A percentile compares a stretch with the other conserved stretches of the same genome.
phyloP scores from a whole-genome alignment of 202 grass and related monocot species.

The Hordeum pubiflorum region DNA sequence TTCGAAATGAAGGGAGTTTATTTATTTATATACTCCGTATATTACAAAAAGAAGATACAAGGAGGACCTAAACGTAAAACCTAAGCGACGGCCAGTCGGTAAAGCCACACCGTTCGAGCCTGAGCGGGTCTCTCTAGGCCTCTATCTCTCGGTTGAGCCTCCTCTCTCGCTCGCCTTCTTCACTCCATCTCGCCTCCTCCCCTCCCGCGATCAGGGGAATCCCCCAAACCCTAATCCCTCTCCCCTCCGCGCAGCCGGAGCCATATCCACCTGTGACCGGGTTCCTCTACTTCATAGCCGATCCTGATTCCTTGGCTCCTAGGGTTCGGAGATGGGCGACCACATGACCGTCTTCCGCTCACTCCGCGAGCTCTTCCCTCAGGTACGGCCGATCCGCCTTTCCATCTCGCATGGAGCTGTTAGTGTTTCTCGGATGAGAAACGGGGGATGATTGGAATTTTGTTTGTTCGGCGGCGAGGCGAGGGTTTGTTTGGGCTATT shows the following conservation, averaged over 20 bases:
- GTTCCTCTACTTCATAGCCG: neutral
- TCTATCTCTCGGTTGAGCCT: neutral
- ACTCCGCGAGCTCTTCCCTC: conserved; percentile 55
- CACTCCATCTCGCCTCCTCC: neutral
- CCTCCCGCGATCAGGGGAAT: conserved; percentile 9
- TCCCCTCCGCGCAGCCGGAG: neutral
- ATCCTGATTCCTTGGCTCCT: neutral
- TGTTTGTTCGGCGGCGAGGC: neutral
- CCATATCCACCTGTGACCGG: neutral
- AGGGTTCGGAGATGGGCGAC: conserved; percentile 37
- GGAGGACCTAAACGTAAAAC: conserved; percentile 2
- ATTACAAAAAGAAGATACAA: neutral
- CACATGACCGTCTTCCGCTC: conserved; percentile 50
- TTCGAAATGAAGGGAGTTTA: no score
- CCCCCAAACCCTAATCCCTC: conserved; percentile 30
- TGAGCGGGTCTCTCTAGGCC: neutral
- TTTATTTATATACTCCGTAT: no score
- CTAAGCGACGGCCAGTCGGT: neutral
- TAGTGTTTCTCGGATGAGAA: neutral
- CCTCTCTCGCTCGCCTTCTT: neutral
- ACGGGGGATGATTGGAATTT: neutral
- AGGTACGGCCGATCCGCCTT: conserved; percentile 27
- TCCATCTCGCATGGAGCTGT: neutral
- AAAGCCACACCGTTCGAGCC: neutral
- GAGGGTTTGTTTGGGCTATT: neutral